These are phyloP conservation scores for Mortierella sp. DNA, from an alignment of 371 early-diverging fungal species.

Conservation along the genomic window DNA sequence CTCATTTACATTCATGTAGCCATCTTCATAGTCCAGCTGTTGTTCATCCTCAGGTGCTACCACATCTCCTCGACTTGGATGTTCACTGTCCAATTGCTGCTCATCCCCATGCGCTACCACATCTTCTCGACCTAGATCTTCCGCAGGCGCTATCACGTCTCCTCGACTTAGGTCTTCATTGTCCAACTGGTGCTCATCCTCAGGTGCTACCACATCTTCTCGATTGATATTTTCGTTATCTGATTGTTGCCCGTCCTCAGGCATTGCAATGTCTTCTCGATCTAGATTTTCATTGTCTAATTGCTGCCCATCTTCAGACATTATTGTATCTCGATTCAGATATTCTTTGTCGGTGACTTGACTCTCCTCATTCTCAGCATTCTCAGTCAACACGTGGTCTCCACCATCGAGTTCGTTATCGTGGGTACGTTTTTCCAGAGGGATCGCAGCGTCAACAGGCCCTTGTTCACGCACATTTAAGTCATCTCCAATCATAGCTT, in stretches of 20 bases:
- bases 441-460: neutral
- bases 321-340: neutral
- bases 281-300: slow-evolving; percentile 26
- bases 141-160: neutral
- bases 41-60: neutral
- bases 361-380: neutral
- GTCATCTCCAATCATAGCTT: neutral
- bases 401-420: neutral
- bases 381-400: neutral
- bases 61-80: slow-evolving; percentile 8
- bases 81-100: slow-evolving; percentile 21
- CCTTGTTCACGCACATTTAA: neutral
- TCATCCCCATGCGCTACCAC: neutral
- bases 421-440: neutral
- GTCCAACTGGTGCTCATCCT: slow-evolving; percentile 11
- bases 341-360: slow-evolving; percentile 10
- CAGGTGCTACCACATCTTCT: neutral
- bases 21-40: slow-evolving; percentile 29
- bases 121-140: slow-evolving; percentile 21
- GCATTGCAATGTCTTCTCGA: neutral
- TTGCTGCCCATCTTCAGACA: slow-evolving; percentile 4
- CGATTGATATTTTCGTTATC: slow-evolving; percentile 25
- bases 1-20: slow-evolving; percentile 31
- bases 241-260: slow-evolving; percentile 1
- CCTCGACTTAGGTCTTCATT: slow-evolving; percentile 20